Percentiles rank a stretch among this genome's conserved stretches.
Evolutionary conservation across 75 land plant genomes (phyloP).

Genomic region (Sequoiadendron giganteum): DNA sequence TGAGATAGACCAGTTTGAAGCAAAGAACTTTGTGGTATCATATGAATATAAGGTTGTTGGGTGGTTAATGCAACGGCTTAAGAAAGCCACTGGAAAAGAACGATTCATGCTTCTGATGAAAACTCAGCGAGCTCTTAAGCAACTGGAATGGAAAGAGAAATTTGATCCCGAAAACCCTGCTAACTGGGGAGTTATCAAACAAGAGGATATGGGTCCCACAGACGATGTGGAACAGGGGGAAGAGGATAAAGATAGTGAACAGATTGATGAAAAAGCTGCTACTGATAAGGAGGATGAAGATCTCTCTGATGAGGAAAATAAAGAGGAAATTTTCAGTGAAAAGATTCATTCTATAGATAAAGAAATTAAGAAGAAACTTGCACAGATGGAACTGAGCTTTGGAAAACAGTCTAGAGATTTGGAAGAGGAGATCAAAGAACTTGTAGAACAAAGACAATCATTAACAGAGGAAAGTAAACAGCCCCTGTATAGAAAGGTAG

Average conservation of each 20-base stretch:
- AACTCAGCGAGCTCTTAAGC: slow-evolving; percentile 56
- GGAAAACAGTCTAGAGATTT: slow-evolving; percentile 59
- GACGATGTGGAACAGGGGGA: slow-evolving; percentile 25
- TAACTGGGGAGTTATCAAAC: slow-evolving; percentile 51
- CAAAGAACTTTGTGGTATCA: slow-evolving; percentile 36
- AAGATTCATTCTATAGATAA: slow-evolving; percentile 59
- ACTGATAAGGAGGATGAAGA: slow-evolving; percentile 45
- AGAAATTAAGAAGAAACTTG: slow-evolving; percentile 57
- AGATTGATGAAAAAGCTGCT: slow-evolving; percentile 13
- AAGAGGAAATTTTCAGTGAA: slow-evolving; percentile 42
- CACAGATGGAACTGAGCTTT: slow-evolving; percentile 54
- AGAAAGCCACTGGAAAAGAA: slow-evolving; percentile 60
- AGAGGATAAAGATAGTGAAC: slow-evolving; percentile 21
- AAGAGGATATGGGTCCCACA: slow-evolving; percentile 21
- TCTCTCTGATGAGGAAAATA: slow-evolving; percentile 43
- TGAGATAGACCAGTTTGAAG: slow-evolving; percentile 53
- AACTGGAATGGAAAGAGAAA: slow-evolving; percentile 49
- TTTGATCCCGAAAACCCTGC: slow-evolving; percentile 66
- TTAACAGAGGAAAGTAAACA: slow-evolving; percentile 51
- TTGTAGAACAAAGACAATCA: slow-evolving; percentile 62
- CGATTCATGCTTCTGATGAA: slow-evolving; percentile 59
- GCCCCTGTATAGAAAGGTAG: slow-evolving; percentile 63
- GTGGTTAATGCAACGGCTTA: slow-evolving; percentile 62
- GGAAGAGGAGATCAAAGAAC: slow-evolving; percentile 62
- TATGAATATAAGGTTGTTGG: slow-evolving; percentile 65